Base-by-base conservation (phyloP, 1,139 yeast species). In the Meyerozyma elateridarum region DNA sequence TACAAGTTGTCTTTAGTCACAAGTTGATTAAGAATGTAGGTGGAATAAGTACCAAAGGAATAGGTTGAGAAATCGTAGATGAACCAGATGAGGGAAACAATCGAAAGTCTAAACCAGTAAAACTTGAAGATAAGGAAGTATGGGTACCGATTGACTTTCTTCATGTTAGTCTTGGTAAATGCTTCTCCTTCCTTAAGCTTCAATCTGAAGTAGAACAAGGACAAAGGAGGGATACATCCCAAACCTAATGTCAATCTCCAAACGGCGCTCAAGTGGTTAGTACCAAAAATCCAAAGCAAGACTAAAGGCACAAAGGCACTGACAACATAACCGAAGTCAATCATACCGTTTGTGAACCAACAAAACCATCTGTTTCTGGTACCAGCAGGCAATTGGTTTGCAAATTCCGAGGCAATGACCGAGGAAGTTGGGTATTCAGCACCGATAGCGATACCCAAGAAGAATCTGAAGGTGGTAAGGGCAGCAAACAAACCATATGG, bases 361-460 rank as follows among this genome's bases (percentile, higher is more conserved):
- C 79, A 73, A 52, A 88, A 88, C 67, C 83, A 88, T 57, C 96
- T 71, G 62, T 89, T 89, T 64, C 97, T 81, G 38, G 73, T 70
- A 38, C 95, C 95, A 9, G 79, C 70, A 17, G 93, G 85, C 48
- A 88, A 65, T 47, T 76, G 65, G 37, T 83, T 79, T 25, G 94
- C 81, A 30, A 94, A 93, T 60, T 89, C 97, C 19, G 96, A 89
- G 42, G 95, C 87, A 30, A 95, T 94, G 17, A 89, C 93, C 2
- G 95, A 84, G 22, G 95, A 87, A 15, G 95, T 82, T 28, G 96
- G 95, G 54, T 89, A 89, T 61, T 89, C 97, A 32, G 94, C 89
- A 44, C 91, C 91, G 49, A 77, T 75, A 41, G 88, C 93, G 44
- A 83, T 70, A 56, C 96, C 96, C 34, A 89, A 65, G 56, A 89